Conservation (phyloP, 1,139 yeast species). For the Zygoascus hellenicus region DNA sequence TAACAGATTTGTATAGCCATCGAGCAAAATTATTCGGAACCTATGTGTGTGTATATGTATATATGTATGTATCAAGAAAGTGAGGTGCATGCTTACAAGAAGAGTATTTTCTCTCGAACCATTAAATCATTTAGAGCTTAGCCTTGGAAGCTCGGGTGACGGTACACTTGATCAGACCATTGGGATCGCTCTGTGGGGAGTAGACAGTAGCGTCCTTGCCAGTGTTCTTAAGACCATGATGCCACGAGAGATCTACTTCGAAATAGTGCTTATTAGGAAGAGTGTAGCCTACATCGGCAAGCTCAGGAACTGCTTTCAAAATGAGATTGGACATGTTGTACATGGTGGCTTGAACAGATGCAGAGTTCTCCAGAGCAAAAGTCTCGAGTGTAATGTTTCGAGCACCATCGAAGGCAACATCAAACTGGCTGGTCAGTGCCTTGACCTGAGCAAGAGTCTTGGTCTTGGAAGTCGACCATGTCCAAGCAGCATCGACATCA, state of each 20-base stretch:
- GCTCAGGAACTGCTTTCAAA: constrained; percentile 49
- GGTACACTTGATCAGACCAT: constrained; percentile 81
- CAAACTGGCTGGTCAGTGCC: constrained; percentile 55
- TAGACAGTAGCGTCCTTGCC: constrained; percentile 65
- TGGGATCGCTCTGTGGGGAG: constrained; percentile 89
- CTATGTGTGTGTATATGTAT: too few species aligned
- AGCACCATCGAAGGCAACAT: constrained; percentile 53
- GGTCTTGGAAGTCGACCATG: constrained; percentile 49
- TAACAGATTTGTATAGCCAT: too few species aligned
- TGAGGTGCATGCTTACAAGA: too few species aligned
- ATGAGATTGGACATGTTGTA: constrained; percentile 80
- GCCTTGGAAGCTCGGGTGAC: constrained; percentile 50
- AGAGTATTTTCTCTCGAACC: too few species aligned
- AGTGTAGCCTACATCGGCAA: constrained; percentile 60
- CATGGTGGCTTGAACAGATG: constrained; percentile 95
- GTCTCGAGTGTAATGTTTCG: constrained; percentile 64
- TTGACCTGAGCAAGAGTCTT: constrained; percentile 48
- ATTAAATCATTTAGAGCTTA: constrained; percentile 18
- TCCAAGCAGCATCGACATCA: constrained; percentile 75
- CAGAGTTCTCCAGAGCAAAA: constrained; percentile 80
- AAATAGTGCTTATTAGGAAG: constrained; percentile 91
- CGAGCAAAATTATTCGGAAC: too few species aligned
- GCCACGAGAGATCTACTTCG: constrained; percentile 72
- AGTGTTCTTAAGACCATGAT: constrained; percentile 62
- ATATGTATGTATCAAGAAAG: too few species aligned